Evolutionary conservation across 2,329 filamentous ascomycete species (phyloP), one percentile per base, ranked within the genome.

Genomic region (Xylaria multiplex): DNA sequence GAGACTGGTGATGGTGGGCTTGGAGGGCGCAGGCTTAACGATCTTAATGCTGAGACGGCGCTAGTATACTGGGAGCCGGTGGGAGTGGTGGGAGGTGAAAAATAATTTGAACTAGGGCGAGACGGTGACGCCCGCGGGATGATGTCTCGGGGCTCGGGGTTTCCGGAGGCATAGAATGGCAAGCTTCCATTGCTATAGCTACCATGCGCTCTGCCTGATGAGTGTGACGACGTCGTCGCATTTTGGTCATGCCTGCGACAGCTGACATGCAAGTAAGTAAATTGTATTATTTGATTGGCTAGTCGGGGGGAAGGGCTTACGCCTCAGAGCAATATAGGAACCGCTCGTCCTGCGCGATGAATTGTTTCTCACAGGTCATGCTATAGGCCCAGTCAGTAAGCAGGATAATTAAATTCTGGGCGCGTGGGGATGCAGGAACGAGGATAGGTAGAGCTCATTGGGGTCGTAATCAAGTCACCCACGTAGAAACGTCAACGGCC

Each of bases 341-440:
- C 68, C 81, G 84, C 71, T 86, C 86, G 73, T 87, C 84, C 46
- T 83, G 80, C 56, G 86, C 83, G 27, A 88, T 77, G 75, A 90
- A 90, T 78, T 90, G 87, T 79, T 89, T 90, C 76, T 90, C 88
- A 77, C 88, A 90, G 9, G 83, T 85, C 87, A 89, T 90, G 78
- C 88, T 90, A 72, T 52, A 72, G 59, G 58, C 65, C 46, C 54
- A 22, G 65, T 69, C 57, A 70, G 78, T 68, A 79, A 78, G 73
- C 65, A 72, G 67, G 43, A 59, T 27, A 49, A 67, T 50, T 64
- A 55, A 67, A 55, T 45, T 53, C 13, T 56, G 14, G 42, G 50
- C 57, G 60, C 48, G 55, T 70, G 59, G 68, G 59, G 69, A 76
- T 76, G 75, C 77, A 79, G 76, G 75, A 78, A 79, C 76, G 64